These are phyloP conservation scores for Metschnikowia drakensbergensis DNA, from an alignment of 805 yeast species.

Conservation along the genomic window DNA sequence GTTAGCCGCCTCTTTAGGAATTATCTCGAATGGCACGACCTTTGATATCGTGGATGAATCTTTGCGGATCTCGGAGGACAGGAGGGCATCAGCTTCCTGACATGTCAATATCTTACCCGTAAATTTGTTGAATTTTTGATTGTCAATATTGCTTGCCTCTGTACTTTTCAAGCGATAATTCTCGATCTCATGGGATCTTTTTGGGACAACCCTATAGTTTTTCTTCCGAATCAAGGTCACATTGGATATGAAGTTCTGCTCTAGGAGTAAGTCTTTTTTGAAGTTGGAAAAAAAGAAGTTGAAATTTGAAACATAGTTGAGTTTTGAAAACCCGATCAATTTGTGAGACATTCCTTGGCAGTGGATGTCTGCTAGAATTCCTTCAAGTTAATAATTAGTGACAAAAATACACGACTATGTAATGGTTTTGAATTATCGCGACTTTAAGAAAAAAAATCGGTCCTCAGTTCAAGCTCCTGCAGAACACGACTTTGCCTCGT, in stretches of 20 bases:
- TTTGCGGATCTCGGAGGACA: background rate
- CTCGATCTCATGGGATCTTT: background rate
- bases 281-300: slow-evolving; percentile 38
- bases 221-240: slow-evolving; percentile 19
- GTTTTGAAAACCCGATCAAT: slow-evolving; percentile 19
- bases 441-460: background rate
- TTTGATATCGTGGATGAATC: background rate
- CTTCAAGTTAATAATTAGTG: background rate
- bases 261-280: slow-evolving; percentile 25
- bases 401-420: slow-evolving; percentile 14
- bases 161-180: background rate
- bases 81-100: slow-evolving; percentile 32
- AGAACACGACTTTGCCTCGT: slow-evolving; percentile 21
- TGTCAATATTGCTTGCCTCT: slow-evolving; percentile 16
- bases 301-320: slow-evolving; percentile 23
- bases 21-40: slow-evolving; percentile 57
- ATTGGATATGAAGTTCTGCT: slow-evolving; percentile 36
- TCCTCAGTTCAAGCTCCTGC: slow-evolving; percentile 1
- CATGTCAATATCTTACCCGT: slow-evolving; percentile 45
- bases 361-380: background rate
- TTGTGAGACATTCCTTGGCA: slow-evolving; percentile 18
- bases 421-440: background rate
- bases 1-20: slow-evolving; percentile 27
- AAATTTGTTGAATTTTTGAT: slow-evolving; percentile 25
- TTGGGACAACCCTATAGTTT: background rate